Evolutionary conservation across 352 stramenopile species (phyloP).

Genomic region (Phytophthora tentaculata): DNA sequence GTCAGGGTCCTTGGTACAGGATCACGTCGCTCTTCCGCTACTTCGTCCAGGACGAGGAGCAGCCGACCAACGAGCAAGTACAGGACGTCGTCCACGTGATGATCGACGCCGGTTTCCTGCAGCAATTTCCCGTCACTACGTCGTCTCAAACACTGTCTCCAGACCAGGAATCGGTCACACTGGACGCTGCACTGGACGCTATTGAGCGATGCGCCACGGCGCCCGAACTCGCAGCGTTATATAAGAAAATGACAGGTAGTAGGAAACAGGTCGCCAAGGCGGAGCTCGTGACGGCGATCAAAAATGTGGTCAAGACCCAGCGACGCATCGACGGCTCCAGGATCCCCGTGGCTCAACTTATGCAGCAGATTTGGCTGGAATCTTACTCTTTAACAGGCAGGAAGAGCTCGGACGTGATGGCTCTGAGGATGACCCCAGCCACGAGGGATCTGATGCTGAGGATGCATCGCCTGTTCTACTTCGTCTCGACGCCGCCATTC

Average conservation of each 20-base stretch:
- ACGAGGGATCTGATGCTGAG: slow-evolving; percentile 61
- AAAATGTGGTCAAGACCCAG: slow-evolving; percentile 61
- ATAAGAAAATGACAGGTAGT: slow-evolving; percentile 64
- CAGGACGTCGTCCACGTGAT: slow-evolving; percentile 54
- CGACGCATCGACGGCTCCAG: slow-evolving; percentile 73
- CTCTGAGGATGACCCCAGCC: slow-evolving; percentile 49
- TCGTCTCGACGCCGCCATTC: slow-evolving; percentile 52
- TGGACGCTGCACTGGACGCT: slow-evolving; percentile 51
- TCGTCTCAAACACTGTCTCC: slow-evolving; percentile 8
- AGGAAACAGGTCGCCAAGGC: slow-evolving; percentile 50
- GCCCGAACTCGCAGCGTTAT: slow-evolving; percentile 51
- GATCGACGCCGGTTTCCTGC: slow-evolving; percentile 45
- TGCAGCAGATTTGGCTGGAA: slow-evolving; percentile 67
- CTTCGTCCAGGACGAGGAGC: slow-evolving; percentile 37
- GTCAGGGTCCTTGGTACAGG: slow-evolving; percentile 80
- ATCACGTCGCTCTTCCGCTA: slow-evolving; percentile 67
- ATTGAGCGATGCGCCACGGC: slow-evolving; percentile 61
- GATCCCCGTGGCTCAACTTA: slow-evolving; percentile 62
- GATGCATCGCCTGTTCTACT: slow-evolving; percentile 82
- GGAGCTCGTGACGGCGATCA: slow-evolving; percentile 50
- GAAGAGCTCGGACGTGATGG: slow-evolving; percentile 53
- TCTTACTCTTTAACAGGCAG: slow-evolving; percentile 41
- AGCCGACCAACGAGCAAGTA: slow-evolving; percentile 38
- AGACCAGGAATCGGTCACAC: slow-evolving; percentile 6
- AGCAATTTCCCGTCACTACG: slow-evolving; percentile 27